These are phyloP conservation scores for Xylaria hypoxylon DNA, from an alignment of 2,329 filamentous ascomycete genomes.

Conservation along the genomic window DNA sequence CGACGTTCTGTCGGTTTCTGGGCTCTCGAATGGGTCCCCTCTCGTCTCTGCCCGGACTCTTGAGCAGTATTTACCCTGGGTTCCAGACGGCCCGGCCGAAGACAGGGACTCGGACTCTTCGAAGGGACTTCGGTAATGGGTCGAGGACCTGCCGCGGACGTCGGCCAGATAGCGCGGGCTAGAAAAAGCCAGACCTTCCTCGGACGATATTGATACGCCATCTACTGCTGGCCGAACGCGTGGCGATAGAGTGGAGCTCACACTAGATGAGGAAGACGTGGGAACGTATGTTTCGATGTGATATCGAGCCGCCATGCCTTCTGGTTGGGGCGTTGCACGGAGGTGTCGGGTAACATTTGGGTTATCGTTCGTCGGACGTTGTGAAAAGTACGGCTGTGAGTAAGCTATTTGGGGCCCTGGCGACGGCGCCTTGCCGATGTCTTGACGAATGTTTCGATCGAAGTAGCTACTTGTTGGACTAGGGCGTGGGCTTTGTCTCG, in stretches of 20 bases:
- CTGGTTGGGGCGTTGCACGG: slow-evolving; percentile 35
- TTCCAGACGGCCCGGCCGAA: slow-evolving; percentile 13
- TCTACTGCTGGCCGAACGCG: slow-evolving; percentile 39
- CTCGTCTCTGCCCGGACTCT: slow-evolving; percentile 38
- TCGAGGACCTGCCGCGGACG: slow-evolving; percentile 30
- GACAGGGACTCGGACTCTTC: slow-evolving; percentile 38
- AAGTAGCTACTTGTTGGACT: slow-evolving; percentile 43
- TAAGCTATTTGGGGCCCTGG: slow-evolving; percentile 40
- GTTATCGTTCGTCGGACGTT: slow-evolving; percentile 33
- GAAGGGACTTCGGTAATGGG: slow-evolving; percentile 36
- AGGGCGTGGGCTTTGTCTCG: slow-evolving; percentile 45
- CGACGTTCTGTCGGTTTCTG: slow-evolving; percentile 20
- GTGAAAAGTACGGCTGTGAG: slow-evolving; percentile 36
- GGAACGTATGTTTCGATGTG: slow-evolving; percentile 48
- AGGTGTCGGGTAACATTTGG: slow-evolving; percentile 32
- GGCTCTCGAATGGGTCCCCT: slow-evolving; percentile 25
- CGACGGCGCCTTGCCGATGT: slow-evolving; percentile 24
- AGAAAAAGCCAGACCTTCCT: slow-evolving; percentile 41
- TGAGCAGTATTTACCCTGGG: slow-evolving; percentile 38
- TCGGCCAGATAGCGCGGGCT: slow-evolving; percentile 37
- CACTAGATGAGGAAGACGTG: slow-evolving; percentile 45
- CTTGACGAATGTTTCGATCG: slow-evolving; percentile 39
- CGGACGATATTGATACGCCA: slow-evolving; percentile 46
- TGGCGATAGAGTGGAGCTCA: slow-evolving; percentile 42
- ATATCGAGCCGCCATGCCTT: slow-evolving; percentile 21